Evolutionary conservation across 139 green algal species (phyloP), one percentile per base, ranked within the genome.

Genomic region (Choricystis sp.): DNA sequence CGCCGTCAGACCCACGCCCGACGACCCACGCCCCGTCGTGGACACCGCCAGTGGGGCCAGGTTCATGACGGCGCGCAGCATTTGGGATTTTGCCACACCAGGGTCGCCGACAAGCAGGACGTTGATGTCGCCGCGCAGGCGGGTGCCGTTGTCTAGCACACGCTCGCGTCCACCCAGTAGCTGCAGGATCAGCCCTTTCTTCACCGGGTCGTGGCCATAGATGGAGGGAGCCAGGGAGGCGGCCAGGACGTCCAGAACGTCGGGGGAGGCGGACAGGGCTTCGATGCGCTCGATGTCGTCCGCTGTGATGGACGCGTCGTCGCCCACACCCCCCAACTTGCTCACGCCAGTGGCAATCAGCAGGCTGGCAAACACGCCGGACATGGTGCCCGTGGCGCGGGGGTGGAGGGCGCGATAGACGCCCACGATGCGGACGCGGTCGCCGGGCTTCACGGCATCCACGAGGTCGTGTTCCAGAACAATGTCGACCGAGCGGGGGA

Each of bases 121-220:
- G 81, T 99, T 98, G 72, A 99, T 87, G 77, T 99, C 93, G n/a
- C 92, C 92, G 67, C 92, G 72, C 62, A 98, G 68, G 73, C 96
- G 91, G 2, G 89, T 88, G 56, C 82, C 81, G 70, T 88, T 89
- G 52, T 59, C 62, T 62, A 86, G 66, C 49, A 67, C 71, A 63
- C 75, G 74, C 71, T 91, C 80, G 9, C 71, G 58, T 19, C 84
- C 84, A 14, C 85, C 85, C 60, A 85, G 69, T 57, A 92, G 77
- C 59, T 85, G 71, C 60, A 92, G 76, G 27, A 87, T 48, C 29
- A 94, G 66, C 16, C 72, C 87, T 76, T 94, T 86, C 78, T 99
- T 99, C 66, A 99, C 89, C 56, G 65, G 73, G 61, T 83, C 60
- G 73, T 99, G 89, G 24, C 93, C 93, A 62, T 83, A 96, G 75